Base-by-base conservation (phyloP, 441 rosid species). In the Flueggea neowawraea region DNA sequence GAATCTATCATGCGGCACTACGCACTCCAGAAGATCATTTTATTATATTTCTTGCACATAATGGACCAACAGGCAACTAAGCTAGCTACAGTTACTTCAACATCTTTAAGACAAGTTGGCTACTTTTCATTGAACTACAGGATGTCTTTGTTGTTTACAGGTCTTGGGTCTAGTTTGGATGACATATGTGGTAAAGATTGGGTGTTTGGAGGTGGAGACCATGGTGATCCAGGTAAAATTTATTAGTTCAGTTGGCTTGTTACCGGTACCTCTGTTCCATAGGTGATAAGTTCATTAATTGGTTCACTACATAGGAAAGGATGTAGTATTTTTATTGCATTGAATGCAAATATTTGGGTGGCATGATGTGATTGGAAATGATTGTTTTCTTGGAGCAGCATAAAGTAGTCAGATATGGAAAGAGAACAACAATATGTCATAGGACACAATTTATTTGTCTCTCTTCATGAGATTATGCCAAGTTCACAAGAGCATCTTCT, bases 121-220 rank as follows among this genome's bases (percentile, higher is more conserved):
- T 58, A 47, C 43, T 36, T 16, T 51, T 58, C 31, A 45, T 62
- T 41, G 6, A 64, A 61, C 55, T 13, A 51, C 47, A 55, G 60
- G 48, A 52, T 50, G 45, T 14, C 15, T 56, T 22, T 54, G 64
- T 22, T 54, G 64, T 62, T 63, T 75, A 58, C 81, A 93, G 98
- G 95, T 45, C 96, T 90, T 64, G 98, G 97, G 62, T 83, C 91
- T 64, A 82, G 73, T 62, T 57, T 73, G 65, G 80, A 79, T 68
- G 90, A 88, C 73, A 90, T 93, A 6, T 90, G 98, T 65, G 96
- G 96, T 73, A 84, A 60, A 80, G 96, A 93, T 71, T 90, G 92
- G 97, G 72, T 36, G 31, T 57, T 16, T 55, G 86, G 73, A 65
- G 97, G 85, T 14, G 92, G 96, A 44, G 97, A 88, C 82, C 81